phyloP scores from a whole-genome alignment of 495 filamentous ascomycete species.

The Xylaria bambusicola region DNA sequence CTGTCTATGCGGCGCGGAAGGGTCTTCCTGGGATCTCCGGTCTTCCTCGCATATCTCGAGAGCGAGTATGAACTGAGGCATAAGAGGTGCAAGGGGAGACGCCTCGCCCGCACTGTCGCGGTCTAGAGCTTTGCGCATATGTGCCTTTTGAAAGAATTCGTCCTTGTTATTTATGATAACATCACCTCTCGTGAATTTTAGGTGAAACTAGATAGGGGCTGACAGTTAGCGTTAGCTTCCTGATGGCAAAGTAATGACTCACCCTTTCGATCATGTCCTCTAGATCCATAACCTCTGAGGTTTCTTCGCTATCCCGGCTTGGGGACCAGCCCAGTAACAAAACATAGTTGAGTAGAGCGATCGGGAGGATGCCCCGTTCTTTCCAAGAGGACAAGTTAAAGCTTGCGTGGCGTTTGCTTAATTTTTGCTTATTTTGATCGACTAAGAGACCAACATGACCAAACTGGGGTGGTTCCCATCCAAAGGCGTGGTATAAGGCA shows the following conservation, averaged over 20 bases:
- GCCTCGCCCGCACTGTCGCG: background rate
- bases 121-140: slow-evolving; percentile 47
- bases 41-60: slow-evolving; percentile 1
- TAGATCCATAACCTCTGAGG: slow-evolving; percentile 66
- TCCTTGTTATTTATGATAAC: slow-evolving; percentile 84
- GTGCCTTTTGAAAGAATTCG: slow-evolving; percentile 73
- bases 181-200: slow-evolving; percentile 87
- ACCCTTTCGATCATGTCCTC: slow-evolving; percentile 69
- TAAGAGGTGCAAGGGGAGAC: background rate
- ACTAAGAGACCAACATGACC: slow-evolving; percentile 87
- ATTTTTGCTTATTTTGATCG: slow-evolving; percentile 72
- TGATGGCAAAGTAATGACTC: slow-evolving; percentile 10
- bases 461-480: slow-evolving; percentile 80
- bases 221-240: background rate
- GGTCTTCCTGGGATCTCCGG: background rate
- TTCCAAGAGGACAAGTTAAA: slow-evolving; percentile 70
- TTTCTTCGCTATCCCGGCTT: slow-evolving; percentile 44
- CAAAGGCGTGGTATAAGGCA: slow-evolving; percentile 82
- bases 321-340: slow-evolving; percentile 87
- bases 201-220: slow-evolving; percentile 57
- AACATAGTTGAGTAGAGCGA: slow-evolving; percentile 79
- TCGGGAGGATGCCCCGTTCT: slow-evolving; percentile 68
- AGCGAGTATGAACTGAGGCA: background rate
- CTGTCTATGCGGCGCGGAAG: background rate
- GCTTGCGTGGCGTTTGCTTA: slow-evolving; percentile 82